These are phyloP conservation scores for Rubroboletus pulcherrimus DNA, from an alignment of 768 basidiomycete genomes.

Conservation along the genomic window DNA sequence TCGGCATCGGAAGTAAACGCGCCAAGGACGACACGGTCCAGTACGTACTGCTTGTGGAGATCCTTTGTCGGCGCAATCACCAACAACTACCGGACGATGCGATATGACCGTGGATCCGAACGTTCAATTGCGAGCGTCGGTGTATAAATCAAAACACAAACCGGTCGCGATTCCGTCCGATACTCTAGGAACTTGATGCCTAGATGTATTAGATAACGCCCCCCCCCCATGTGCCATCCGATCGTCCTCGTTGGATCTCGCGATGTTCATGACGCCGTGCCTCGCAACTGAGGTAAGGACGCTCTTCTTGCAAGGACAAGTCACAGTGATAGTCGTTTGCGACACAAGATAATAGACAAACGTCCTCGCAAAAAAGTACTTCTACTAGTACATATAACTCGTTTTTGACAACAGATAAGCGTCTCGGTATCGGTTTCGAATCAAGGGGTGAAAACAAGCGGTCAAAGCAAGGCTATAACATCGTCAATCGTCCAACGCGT, in stretches of 20 bases:
- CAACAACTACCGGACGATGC: not conserved
- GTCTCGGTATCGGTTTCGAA: slow-evolving; percentile 7
- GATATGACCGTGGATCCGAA: slow-evolving; percentile 17
- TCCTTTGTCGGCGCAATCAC: not conserved
- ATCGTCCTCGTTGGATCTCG: not conserved
- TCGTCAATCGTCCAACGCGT: not conserved
- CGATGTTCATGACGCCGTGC: no score
- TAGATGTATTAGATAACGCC: not conserved
- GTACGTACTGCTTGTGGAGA: not conserved
- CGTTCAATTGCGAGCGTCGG: no score
- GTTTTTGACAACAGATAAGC: not conserved
- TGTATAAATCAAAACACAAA: no score
- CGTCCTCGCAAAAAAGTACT: slow-evolving; percentile 2
- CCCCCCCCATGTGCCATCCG: not conserved
- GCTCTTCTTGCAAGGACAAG: no score
- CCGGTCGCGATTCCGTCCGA: not conserved
- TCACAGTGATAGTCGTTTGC: not conserved
- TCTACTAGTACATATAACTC: slow-evolving; percentile 6
- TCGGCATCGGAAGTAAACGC: not conserved
- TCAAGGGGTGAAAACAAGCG: not conserved
- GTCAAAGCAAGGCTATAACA: not conserved
- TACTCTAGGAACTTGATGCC: not conserved
- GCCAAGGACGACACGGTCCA: not conserved
- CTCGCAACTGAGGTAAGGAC: not conserved
- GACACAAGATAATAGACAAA: not conserved